Percentiles rank a stretch among this genome's conserved stretches.
Evolutionary conservation across 139 green algal genomes (phyloP).

Genomic region (Parachlorella kessleri): DNA sequence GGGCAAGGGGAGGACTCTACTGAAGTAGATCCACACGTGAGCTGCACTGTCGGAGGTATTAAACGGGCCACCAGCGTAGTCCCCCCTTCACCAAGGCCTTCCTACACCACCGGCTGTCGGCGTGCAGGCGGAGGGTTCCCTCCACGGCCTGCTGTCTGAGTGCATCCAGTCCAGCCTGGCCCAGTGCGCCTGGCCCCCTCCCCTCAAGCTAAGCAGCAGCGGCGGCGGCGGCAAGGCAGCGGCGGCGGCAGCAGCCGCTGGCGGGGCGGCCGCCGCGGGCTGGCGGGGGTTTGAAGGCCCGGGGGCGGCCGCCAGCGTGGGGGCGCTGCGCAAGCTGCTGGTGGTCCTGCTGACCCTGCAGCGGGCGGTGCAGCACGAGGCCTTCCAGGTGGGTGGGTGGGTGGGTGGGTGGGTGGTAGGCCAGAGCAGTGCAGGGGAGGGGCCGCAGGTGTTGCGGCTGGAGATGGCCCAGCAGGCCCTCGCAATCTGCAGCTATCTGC

Average conservation of each 20-base stretch:
- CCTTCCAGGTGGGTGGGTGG: conserved; percentile 14
- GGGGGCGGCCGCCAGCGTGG: neutral
- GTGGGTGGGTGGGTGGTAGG: too few relatives aligned
- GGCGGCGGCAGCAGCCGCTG: neutral
- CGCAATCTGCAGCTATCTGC: too few relatives aligned
- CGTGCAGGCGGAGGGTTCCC: neutral
- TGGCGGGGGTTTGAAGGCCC: conserved; percentile 15
- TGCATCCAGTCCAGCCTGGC: conserved; percentile 11
- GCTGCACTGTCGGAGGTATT: too few relatives aligned
- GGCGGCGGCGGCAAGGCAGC: neutral
- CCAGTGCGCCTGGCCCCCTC: conserved; percentile 24
- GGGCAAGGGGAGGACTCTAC: too few relatives aligned
- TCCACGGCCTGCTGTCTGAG: neutral
- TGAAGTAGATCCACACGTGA: too few relatives aligned
- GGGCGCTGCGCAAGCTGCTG: conserved; percentile 30
- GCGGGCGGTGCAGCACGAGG: conserved; percentile 12
- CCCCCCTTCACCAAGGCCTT: too few relatives aligned
- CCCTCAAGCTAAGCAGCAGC: neutral
- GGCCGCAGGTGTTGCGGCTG: too few relatives aligned
- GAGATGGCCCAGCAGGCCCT: too few relatives aligned
- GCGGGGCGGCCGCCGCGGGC: neutral
- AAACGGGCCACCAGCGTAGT: too few relatives aligned
- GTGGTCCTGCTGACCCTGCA: conserved; percentile 38
- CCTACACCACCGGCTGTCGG: too few relatives aligned
- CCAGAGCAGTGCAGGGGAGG: too few relatives aligned